phyloP scores from a whole-genome alignment of 116 monocot genomes.

The Cymodocea nodosa region DNA sequence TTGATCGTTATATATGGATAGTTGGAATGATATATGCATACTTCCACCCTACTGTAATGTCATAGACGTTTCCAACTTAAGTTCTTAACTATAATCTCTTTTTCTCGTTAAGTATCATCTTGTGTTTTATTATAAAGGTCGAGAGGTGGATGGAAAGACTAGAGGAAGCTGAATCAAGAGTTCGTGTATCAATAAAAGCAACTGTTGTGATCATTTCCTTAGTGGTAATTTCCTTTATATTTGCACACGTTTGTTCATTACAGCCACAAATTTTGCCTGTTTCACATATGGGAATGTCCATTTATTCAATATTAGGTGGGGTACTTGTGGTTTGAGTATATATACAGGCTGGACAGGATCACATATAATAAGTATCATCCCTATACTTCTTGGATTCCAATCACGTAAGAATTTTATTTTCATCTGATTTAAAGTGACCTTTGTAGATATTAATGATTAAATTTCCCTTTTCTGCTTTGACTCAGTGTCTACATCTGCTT shows the following conservation, averaged over 20 bases:
- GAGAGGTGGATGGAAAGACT: slow-evolving; percentile 93
- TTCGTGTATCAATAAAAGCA: slow-evolving; percentile 50
- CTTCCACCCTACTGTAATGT: slow-evolving; percentile 83
- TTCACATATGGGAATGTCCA: not conserved
- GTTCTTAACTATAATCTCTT: not conserved
- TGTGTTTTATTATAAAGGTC: slow-evolving; percentile 26
- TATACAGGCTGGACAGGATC: slow-evolving; percentile 83
- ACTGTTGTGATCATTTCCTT: slow-evolving; percentile 36
- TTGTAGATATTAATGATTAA: not conserved
- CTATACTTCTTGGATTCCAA: slow-evolving; percentile 98
- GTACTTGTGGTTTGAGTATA: slow-evolving; percentile 79
- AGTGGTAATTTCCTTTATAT: slow-evolving; percentile 31
- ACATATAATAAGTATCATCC: slow-evolving; percentile 94
- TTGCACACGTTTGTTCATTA: not conserved
- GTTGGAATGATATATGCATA: slow-evolving; percentile 98
- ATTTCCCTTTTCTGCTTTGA: not conserved
- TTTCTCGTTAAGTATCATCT: not conserved
- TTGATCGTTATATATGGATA: slow-evolving; percentile 97
- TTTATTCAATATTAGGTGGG: slow-evolving; percentile 41
- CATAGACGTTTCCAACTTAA: not conserved
- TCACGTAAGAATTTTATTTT: slow-evolving; percentile 43
- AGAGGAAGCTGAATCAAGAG: slow-evolving; percentile 66
- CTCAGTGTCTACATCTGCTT: slow-evolving; percentile 84
- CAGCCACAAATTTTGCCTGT: not conserved
- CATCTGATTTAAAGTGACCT: not conserved